Conservation (phyloP, 73 alveolate genomes). For the Paramecium sonneborni region DNA sequence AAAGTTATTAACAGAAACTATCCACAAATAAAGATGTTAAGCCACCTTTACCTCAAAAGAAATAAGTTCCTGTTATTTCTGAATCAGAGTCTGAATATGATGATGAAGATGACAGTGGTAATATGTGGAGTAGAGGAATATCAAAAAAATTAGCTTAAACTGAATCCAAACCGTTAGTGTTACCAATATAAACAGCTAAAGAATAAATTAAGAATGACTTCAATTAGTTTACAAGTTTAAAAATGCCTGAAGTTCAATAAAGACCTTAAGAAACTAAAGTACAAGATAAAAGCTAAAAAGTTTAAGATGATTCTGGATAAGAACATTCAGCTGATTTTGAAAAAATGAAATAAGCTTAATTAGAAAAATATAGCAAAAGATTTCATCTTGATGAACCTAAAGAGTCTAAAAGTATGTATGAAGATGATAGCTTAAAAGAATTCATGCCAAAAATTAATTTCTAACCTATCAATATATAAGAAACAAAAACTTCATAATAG, state of each 20-base stretch:
- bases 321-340: constrained; percentile 31
- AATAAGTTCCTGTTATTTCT: neutral
- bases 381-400: constrained; percentile 55
- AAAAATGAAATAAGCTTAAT: constrained; percentile 33
- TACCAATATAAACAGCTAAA: neutral
- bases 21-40: constrained; percentile 34
- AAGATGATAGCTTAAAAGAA: neutral
- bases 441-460: constrained; percentile 43
- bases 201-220: neutral
- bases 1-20: constrained; percentile 33
- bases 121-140: constrained; percentile 32
- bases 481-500: constrained; percentile 15
- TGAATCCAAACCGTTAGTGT: neutral
- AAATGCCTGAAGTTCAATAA: constrained; percentile 9
- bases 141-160: neutral
- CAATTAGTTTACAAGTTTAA: neutral
- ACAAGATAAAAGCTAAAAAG: neutral
- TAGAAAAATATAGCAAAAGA: constrained; percentile 42
- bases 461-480: constrained; percentile 10
- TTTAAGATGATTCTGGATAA: neutral
- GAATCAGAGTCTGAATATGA: constrained; percentile 8
- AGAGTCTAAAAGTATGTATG: constrained; percentile 4
- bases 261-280: neutral
- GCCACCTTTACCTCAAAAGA: neutral
- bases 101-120: constrained; percentile 37